Evolutionary conservation across 2,329 filamentous ascomycete species (phyloP), one percentile per base, ranked within the genome.

Genomic region (Xylariaceae sp.): DNA sequence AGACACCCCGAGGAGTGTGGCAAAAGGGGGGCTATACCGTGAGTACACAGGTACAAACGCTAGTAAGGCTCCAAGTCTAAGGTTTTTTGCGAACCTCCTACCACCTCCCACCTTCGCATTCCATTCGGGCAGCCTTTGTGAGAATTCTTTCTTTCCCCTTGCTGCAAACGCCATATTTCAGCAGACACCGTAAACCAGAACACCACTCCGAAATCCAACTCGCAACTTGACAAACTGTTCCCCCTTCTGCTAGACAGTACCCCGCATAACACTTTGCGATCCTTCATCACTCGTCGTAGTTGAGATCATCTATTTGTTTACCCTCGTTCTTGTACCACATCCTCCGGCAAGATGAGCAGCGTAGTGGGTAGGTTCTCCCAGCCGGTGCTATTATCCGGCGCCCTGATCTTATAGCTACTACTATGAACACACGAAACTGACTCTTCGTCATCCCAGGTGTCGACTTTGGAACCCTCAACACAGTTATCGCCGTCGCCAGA

Each of bases 391-490:
- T 37, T 12, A 4, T 37, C 32, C 32, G 32, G 32, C 14, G 32
- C 32, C 14, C 12, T 37, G 32, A 3, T 37, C 9, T 37, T 16
- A 16, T 14, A 16, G 32, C 32, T 37, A 12, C 32, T 37, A 12
- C 32, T 7, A 16, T 37, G 12, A 37, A 37, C 32, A 37, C 14
- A 37, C 14, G 12, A 16, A 14, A 37, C 60, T 62, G 26, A 56
- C 48, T 51, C 10, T 29, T 26, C 43, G 52, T 48, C 21, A 42
- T 54, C 20, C 42, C 45, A 85, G 92, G 92, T 78, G 86, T 96
- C 78, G 93, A 98, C 85, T 89, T 98, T 80, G 93, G 93, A 81
- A 91, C 91, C 67, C 87, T 96, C 76, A 96, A 96, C 85, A 96
- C 93, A 75, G 93, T 96, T 73, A 90, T 98, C 79, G 93, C 93